phyloP scores from a whole-genome alignment of 2,329 filamentous ascomycete species.

The Trichoderma hamatum region DNA sequence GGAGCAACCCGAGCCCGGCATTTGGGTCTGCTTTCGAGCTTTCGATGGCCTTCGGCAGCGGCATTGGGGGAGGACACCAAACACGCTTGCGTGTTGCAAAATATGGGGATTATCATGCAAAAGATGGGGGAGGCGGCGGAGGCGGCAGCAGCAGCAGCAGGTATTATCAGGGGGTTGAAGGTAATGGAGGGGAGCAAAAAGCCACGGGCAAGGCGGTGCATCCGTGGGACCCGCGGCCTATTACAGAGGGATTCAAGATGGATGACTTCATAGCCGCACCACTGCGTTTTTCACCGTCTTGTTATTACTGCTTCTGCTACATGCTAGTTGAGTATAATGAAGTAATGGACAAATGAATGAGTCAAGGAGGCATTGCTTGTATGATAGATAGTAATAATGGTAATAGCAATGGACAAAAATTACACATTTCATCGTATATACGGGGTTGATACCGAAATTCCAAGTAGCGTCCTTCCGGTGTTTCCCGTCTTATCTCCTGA shows the following conservation, averaged over 20 bases:
- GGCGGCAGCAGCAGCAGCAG: background rate
- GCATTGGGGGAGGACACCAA: conserved; percentile 11
- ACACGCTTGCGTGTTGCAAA: conserved; percentile 9
- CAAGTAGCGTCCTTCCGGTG: background rate
- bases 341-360: background rate
- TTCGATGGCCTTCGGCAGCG: conserved; percentile 2
- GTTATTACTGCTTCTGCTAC: background rate
- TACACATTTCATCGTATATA: too few species aligned
- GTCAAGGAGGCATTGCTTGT: background rate
- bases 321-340: background rate
- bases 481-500: conserved; percentile 23
- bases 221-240: conserved; percentile 17
- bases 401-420: background rate
- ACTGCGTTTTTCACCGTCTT: conserved; percentile 26
- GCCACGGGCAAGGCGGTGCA: conserved; percentile 16
- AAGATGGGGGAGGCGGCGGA: conserved; percentile 16
- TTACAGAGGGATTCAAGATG: background rate
- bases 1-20: conserved; percentile 1
- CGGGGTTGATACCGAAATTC: background rate
- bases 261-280: conserved; percentile 18
- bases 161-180: conserved; percentile 10
- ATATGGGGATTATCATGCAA: conserved; percentile 23
- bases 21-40: background rate
- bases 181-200: conserved; percentile 6
- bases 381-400: background rate